These are phyloP conservation scores for Penicillium samsonianum DNA, from an alignment of 495 filamentous ascomycete genomes.

Conservation along the genomic window DNA sequence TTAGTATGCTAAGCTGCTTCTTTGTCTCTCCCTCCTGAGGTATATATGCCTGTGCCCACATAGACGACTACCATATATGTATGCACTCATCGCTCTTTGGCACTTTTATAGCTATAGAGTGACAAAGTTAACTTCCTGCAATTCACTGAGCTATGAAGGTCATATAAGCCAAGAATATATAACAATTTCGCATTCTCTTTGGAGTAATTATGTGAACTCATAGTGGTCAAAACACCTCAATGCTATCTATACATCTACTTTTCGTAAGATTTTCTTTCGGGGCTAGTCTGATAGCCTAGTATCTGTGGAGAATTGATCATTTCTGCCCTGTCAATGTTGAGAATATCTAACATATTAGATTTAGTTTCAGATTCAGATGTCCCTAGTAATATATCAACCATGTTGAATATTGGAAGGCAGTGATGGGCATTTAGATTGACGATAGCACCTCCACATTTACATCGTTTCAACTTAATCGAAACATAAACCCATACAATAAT, in stretches of 20 bases:
- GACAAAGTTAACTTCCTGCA: background rate
- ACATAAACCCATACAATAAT: background rate
- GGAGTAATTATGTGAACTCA: background rate
- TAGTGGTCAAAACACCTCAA: no score
- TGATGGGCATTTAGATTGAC: no score
- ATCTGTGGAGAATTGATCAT: no score
- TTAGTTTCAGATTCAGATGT: no score
- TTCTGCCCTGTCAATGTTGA: no score
- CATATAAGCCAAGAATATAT: background rate
- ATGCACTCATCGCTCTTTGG: background rate
- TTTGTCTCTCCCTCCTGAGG: background rate
- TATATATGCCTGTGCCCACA: background rate
- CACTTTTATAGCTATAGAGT: background rate
- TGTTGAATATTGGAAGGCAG: no score
- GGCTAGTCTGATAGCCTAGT: no score
- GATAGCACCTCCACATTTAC: no score
- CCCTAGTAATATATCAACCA: no score
- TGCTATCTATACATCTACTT: no score
- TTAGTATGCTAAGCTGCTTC: background rate
- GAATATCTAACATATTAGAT: no score
- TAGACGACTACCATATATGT: background rate
- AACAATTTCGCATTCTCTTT: background rate
- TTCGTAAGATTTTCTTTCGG: no score
- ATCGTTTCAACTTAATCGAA: background rate
- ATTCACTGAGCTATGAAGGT: background rate